Evolutionary conservation across 495 filamentous ascomycete species (phyloP), one percentile per base, ranked within the genome.

Genomic region (Immersiella caudata): DNA sequence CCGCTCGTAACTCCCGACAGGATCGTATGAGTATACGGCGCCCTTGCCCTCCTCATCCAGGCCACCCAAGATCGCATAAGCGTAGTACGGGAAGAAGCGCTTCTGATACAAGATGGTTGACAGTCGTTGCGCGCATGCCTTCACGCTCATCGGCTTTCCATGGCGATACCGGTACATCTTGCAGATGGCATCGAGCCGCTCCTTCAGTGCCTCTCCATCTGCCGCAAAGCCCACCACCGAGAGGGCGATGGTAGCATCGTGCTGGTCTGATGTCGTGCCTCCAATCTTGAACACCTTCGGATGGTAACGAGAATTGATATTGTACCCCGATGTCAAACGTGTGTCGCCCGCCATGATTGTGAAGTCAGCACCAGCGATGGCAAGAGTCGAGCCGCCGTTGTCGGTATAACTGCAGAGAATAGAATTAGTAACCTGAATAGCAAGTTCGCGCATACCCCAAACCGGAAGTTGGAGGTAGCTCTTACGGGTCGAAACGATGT

Each of bases 51-150:
- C 91, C 79, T 97, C 95, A 76, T 98, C 96, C 62, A 99, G 78
- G 24, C 95, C 96, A 18, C 91, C 94, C 25, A 99, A 83, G 73
- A 99, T 97, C 27, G 93, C 94, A 73, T 91, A 85, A 36, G 94
- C 92, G 77, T 98, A 99, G 84, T 96, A 98, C 18, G 95, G 95
- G 85, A 99, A 99, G 84, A 99, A 99, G 26, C 95, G 91, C 82
- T 97, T 97, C 76, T 89, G 83, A 82, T 99, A 99, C 36, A 99
- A 87, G 67, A 98, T 94, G 3, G 95, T 97, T 24, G 91, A 92
- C 62, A 99, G 83, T 40, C 93, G 86, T 79, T 98, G 93, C 29
- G 95, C 95, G 78, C 93, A 97, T 16, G 95, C 95, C 73, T 90
- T 88, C 71, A 97, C 92, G 65, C 87, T 89, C 90, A 99, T 98